Evolutionary conservation across 2,329 filamentous ascomycete species (phyloP).

Genomic region (Thelonectria olida): DNA sequence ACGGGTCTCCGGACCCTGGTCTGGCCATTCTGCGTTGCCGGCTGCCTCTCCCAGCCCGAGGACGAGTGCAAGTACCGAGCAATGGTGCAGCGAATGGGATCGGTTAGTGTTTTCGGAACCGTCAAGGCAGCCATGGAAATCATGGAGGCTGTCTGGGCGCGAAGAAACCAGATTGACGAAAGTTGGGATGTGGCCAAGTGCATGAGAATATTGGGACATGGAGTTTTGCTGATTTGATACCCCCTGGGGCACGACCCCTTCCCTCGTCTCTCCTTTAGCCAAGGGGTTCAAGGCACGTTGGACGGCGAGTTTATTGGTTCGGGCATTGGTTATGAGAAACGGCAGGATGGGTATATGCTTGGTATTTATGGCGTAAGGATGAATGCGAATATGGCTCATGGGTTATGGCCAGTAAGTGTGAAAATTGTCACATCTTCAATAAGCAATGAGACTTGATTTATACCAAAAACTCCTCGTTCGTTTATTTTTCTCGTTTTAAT

Average conservation of each 20-base stretch:
- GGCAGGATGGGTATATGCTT: not conserved
- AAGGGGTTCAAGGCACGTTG: not conserved
- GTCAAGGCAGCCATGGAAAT: constrained; percentile 53
- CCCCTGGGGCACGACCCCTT: constrained; percentile 22
- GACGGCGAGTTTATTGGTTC: not conserved
- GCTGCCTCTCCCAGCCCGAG: constrained; percentile 50
- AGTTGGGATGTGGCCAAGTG: constrained; percentile 56
- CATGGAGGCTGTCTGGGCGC: constrained; percentile 58
- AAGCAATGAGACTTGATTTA: not conserved
- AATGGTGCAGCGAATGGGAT: constrained; percentile 52
- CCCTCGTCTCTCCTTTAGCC: no score
- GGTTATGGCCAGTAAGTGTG: not conserved
- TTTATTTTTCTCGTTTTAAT: constrained; percentile 30
- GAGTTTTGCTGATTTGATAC: constrained; percentile 51
- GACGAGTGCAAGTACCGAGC: constrained; percentile 54
- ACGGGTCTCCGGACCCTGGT: constrained; percentile 48
- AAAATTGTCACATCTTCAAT: not conserved
- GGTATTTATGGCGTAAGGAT: constrained; percentile 5
- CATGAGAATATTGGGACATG: constrained; percentile 51
- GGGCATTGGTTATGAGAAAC: constrained; percentile 3
- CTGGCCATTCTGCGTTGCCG: constrained; percentile 54
- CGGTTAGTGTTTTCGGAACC: constrained; percentile 56
- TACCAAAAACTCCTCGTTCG: constrained; percentile 7
- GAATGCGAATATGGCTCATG: not conserved
- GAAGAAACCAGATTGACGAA: constrained; percentile 50